A percentile compares a stretch with the other conserved stretches of the same genome.
Evolutionary conservation across 306 rosid genomes (phyloP).

Genomic region (Trichosanthes cucumerina): DNA sequence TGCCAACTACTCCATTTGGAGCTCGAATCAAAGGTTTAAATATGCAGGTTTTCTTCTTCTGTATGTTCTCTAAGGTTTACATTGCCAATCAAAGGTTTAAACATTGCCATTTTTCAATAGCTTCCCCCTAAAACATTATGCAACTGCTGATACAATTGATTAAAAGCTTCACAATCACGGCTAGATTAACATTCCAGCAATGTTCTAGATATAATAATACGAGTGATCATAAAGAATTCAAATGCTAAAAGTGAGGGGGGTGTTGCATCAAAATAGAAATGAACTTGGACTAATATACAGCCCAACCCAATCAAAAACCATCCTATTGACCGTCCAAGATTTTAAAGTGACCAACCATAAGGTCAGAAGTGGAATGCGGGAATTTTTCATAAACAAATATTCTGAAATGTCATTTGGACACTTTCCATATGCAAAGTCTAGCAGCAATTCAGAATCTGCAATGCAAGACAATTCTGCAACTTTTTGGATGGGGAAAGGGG

Average conservation of each 20-base stretch:
- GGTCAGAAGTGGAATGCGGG: background rate
- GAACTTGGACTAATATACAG: background rate
- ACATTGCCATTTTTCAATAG: background rate
- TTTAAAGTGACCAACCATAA: background rate
- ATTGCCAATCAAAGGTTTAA: too few species aligned
- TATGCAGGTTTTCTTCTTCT: background rate
- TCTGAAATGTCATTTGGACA: background rate
- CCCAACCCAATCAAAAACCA: background rate
- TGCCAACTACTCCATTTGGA: background rate
- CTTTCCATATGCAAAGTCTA: background rate
- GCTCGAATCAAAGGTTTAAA: background rate
- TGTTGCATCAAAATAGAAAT: background rate
- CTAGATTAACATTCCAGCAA: background rate
- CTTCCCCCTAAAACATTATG: background rate
- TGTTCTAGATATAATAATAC: background rate
- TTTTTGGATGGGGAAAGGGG: background rate
- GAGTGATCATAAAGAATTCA: background rate
- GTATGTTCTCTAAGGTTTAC: background rate
- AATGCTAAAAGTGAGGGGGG: background rate
- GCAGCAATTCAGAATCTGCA: background rate
- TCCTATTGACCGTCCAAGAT: background rate
- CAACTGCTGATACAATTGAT: conserved; percentile 1
- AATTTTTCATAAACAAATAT: background rate
- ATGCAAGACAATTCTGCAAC: background rate
- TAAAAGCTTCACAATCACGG: background rate